phyloP scores from a whole-genome alignment of 306 rosid species.

The Lathyrus aphaca region DNA sequence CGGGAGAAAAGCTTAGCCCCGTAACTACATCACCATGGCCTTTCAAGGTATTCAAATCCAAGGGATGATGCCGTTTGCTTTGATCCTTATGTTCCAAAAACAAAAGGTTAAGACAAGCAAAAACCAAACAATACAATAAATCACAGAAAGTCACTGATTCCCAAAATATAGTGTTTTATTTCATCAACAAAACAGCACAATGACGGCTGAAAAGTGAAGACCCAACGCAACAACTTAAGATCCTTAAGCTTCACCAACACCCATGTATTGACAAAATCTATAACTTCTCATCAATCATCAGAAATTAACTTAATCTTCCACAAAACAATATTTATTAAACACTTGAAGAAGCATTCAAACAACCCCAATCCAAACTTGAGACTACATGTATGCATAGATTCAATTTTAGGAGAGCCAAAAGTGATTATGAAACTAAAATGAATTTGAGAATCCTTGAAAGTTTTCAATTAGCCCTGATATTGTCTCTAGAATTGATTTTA shows the following conservation, averaged over 20 bases:
- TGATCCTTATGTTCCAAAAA: constrained; percentile 64
- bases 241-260: neutral
- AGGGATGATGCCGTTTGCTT: constrained; percentile 87
- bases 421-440: neutral
- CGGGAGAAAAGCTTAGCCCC: constrained; percentile 79
- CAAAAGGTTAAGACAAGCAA: constrained; percentile 26
- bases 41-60: constrained; percentile 96
- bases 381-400: neutral
- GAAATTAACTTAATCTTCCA: constrained; percentile 6
- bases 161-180: neutral
- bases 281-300: constrained; percentile 5
- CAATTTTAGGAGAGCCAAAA: neutral
- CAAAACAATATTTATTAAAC: neutral
- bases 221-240: neutral
- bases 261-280: neutral
- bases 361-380: constrained; percentile 8
- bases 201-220: neutral
- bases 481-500: neutral
- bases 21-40: constrained; percentile 93
- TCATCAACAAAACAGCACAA: neutral
- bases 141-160: neutral
- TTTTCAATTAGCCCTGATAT: neutral
- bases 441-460: neutral
- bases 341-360: constrained; percentile 11
- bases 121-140: constrained; percentile 16